Base-by-base conservation (phyloP, 2,329 filamentous ascomycete species). In the Beauveria scarabaeidicola region DNA sequence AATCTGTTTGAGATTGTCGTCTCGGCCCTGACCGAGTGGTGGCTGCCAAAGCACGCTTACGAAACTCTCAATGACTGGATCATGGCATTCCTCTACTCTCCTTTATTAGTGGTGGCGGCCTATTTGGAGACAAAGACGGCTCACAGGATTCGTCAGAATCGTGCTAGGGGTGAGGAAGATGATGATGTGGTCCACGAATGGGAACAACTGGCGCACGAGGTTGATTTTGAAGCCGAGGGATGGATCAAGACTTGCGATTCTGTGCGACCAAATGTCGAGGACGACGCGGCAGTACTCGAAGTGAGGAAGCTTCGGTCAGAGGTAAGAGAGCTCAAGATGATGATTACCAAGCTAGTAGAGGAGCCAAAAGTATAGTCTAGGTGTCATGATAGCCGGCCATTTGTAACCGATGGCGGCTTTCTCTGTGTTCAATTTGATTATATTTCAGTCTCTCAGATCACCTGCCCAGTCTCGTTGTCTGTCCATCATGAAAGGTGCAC, bases 121-220 rank as follows among this genome's bases (percentile, higher is more conserved):
- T 82, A 81, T 63, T 78, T 88, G 52, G 90, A 94, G 73, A 84
- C 80, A 13, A 78, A 80, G 13, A 80, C 81, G 7, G 90, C 90
- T 0, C 77, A 78, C 40, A 78, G 77, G 3, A 90, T 97, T 47
- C 80, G 79, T 25, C 79, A 77, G 59, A 97, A 97, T 70, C 81
- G 94, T 1, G 81, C 81, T 17, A 77, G 89, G 17, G 91, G 92
- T 43, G 92, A 97, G 65, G 88, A 88, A 3, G 94, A 99, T 65
- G 94, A 99, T 66, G 91, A 97, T 65, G 85, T 85, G 1, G 75
- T 88, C 9, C 89, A 97, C 69, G 93, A 97, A 70, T 99, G 94
- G 94, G 94, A 99, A 75, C 88, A 96, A 71, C 78, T 93, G 69
- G 74, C 79, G 9, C 78, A 78, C 7, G 81, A 89, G 56, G 70